phyloP scores from a whole-genome alignment of 2,329 filamentous ascomycete species.

The Aspergillus sp. region DNA sequence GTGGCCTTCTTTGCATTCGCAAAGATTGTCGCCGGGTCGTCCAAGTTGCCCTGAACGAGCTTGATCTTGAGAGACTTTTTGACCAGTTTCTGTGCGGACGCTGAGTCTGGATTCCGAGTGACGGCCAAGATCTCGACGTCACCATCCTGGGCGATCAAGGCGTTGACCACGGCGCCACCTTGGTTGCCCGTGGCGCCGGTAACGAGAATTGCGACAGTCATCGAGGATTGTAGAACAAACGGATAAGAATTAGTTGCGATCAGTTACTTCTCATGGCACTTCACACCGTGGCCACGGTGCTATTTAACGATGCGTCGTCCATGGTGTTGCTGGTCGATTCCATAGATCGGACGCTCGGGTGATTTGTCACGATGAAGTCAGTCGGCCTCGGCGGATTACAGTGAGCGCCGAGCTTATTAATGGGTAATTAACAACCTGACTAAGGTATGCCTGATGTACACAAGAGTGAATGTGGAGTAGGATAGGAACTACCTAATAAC shows the following conservation, averaged over 20 bases:
- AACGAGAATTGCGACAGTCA: slow-evolving; percentile 21
- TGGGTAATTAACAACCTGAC: no score
- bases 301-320: neutral
- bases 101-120: slow-evolving; percentile 55
- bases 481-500: no score
- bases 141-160: slow-evolving; percentile 25
- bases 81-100: slow-evolving; percentile 49
- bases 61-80: slow-evolving; percentile 48
- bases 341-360: neutral
- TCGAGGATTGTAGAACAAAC: neutral
- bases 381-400: neutral
- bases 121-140: slow-evolving; percentile 56
- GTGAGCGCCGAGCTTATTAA: neutral
- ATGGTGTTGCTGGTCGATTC: neutral
- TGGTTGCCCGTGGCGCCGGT: slow-evolving; percentile 44
- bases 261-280: no score
- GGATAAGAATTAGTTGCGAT: neutral
- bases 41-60: slow-evolving; percentile 58
- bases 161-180: slow-evolving; percentile 35
- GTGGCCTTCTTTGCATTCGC: slow-evolving; percentile 38
- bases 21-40: slow-evolving; percentile 53
- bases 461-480: no score
- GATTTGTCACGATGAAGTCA: neutral
- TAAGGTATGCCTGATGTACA: no score
- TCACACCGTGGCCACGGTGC: neutral